These are phyloP conservation scores for Xylaria nigripes DNA, from an alignment of 495 filamentous ascomycete species.

Conservation along the genomic window DNA sequence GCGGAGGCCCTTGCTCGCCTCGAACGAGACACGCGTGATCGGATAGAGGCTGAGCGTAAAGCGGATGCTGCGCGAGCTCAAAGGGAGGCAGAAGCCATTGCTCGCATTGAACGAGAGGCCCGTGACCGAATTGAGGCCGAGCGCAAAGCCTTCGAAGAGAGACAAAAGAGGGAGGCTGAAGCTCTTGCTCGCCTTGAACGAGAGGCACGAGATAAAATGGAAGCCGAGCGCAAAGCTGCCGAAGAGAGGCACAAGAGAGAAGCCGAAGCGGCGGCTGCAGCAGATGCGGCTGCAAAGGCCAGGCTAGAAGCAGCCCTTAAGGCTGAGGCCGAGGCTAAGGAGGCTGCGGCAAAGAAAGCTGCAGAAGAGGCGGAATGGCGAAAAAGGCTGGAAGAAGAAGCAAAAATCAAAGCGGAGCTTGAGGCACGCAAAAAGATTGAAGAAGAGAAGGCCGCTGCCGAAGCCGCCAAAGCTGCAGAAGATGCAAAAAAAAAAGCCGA, in stretches of 20 bases:
- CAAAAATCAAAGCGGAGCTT: slow-evolving; percentile 24
- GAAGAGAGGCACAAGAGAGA: slow-evolving; percentile 47
- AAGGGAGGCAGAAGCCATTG: slow-evolving; percentile 23
- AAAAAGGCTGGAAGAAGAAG: slow-evolving; percentile 31
- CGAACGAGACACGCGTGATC: slow-evolving; percentile 37
- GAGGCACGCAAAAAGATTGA: slow-evolving; percentile 27
- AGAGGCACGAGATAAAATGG: slow-evolving; percentile 29
- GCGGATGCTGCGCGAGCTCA: slow-evolving; percentile 24
- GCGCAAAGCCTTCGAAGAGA: slow-evolving; percentile 25
- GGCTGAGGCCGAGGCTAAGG: slow-evolving; percentile 36
- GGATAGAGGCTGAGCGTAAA: slow-evolving; percentile 28
- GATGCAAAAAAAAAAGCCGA: slow-evolving; percentile 34
- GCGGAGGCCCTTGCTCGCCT: slow-evolving; percentile 24
- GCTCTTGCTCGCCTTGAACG: slow-evolving; percentile 31
- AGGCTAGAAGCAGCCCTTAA: slow-evolving; percentile 34
- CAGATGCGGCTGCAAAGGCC: slow-evolving; percentile 31
- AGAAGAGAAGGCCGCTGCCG: slow-evolving; percentile 24
- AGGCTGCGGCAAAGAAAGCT: slow-evolving; percentile 31
- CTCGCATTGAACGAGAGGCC: slow-evolving; percentile 30
- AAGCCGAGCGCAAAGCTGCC: slow-evolving; percentile 36
- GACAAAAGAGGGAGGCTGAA: slow-evolving; percentile 30
- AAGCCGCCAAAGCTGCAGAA: slow-evolving; percentile 24
- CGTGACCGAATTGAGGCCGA: slow-evolving; percentile 35
- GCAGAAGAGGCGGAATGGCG: slow-evolving; percentile 43
- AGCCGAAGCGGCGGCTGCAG: slow-evolving; percentile 38